Evolutionary conservation across 257 asterid genomes (phyloP), one percentile per base, ranked within the genome.

Genomic region (Lithospermum erythrorhizon): DNA sequence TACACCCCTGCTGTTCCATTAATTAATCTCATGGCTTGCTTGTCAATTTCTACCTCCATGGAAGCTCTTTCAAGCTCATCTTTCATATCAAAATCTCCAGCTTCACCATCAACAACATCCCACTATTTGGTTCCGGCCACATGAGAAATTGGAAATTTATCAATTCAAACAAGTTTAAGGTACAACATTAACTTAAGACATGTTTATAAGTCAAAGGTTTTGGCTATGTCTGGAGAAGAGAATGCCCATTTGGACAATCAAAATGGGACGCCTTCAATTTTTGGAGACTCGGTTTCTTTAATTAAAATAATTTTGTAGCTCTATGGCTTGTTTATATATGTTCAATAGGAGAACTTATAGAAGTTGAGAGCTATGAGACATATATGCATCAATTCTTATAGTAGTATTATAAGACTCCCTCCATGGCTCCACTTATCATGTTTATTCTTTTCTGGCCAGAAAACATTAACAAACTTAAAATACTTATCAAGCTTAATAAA

Each of bases 41-140:
- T 65, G 35, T 51, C 64, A 60, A 63, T 58, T 8, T 68, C 78
- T 37, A 63, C 79, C 59, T 54, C 83, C 61, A 75, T 80, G 86
- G 95, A 89, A 64, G 83, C 91, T 49, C 74, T 82, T 45, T 68
- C 89, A 9, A 55, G 77, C 68, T 71, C 84, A 49, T 61, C 68
- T 59, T 67, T 73, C 32, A 45, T 72, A 52, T 73, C 82, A 62
- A 76, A 69, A 61, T 73, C 76, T 24, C 75, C 1, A 35, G 11
- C 45, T 35, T 6, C 14, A 35, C 11, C 13, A 35, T 23, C 62
- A 49, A 62, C 68, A 9, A 20, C 21, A 8, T 22, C 61, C 58
- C 75, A 69, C 23, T 57, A 32, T 19, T 8, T 70, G 58, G 69
- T 62, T 41, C 27, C 59, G 5, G 51, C 56, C 30, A 2, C 54